Evolutionary conservation across 768 basidiomycete genomes (phyloP).

Genomic region (Lentinula sp.): DNA sequence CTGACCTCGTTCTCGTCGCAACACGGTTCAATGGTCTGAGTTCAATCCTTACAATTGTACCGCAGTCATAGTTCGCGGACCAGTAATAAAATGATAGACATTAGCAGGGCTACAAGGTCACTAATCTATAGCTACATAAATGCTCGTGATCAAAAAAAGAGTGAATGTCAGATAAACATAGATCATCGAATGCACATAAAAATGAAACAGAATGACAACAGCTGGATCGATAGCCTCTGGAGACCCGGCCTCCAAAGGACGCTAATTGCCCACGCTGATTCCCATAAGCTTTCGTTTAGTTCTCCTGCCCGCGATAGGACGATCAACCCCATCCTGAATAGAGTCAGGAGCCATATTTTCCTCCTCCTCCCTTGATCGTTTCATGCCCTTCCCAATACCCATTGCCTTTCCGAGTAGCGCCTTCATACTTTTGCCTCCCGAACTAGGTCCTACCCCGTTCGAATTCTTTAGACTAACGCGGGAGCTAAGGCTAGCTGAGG

Average conservation of each 20-base stretch:
- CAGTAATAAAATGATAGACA: neutral
- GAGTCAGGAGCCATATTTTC: neutral
- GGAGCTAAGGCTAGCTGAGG: neutral
- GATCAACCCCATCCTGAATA: neutral
- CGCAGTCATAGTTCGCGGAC: neutral
- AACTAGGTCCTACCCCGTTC: neutral
- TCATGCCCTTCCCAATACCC: neutral
- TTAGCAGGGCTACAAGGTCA: neutral
- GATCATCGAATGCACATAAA: neutral
- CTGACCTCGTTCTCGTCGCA: too few species aligned
- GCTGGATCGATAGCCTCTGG: neutral
- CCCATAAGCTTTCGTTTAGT: conserved; percentile 3
- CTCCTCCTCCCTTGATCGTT: conserved; percentile 1
- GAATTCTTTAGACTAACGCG: neutral
- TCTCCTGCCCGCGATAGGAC: conserved; percentile 4
- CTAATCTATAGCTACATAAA: neutral
- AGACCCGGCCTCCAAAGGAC: neutral
- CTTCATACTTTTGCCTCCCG: neutral
- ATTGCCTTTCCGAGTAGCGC: conserved; percentile 1
- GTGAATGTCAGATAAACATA: neutral
- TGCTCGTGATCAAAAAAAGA: neutral
- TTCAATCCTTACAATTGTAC: too few species aligned
- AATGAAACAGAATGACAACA: neutral
- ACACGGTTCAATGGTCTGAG: too few species aligned
- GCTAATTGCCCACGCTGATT: neutral